Conservation (phyloP, 2,329 filamentous ascomycete species). For the Monosporascus sp. region DNA sequence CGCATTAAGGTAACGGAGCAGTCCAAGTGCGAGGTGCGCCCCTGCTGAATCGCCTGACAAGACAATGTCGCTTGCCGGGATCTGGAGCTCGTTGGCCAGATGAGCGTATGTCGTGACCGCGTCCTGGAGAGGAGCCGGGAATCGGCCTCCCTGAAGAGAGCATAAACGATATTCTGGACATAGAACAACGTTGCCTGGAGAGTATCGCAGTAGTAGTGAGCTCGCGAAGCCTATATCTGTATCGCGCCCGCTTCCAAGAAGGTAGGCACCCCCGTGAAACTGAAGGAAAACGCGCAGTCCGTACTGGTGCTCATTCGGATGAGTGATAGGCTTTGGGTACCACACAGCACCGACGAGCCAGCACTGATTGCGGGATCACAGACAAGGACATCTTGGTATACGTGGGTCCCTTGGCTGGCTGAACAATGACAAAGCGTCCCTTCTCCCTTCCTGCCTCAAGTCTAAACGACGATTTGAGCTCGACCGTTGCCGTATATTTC, state of each 20-base stretch:
- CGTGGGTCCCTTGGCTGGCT: not conserved
- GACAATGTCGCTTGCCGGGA: constrained; percentile 23
- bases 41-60: constrained; percentile 31
- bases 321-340: constrained; percentile 2
- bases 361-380: constrained; percentile 1
- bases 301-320: not conserved
- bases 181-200: constrained; percentile 20
- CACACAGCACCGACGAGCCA: constrained; percentile 1
- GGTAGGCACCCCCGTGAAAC: constrained; percentile 29
- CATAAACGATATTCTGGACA: constrained; percentile 29
- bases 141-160: constrained; percentile 14
- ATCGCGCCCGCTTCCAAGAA: constrained; percentile 27
- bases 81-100: constrained; percentile 16
- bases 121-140: constrained; percentile 28
- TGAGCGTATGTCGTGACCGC: constrained; percentile 25
- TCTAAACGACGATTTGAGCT: constrained; percentile 2
- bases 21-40: constrained; percentile 23
- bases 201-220: constrained; percentile 16
- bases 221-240: constrained; percentile 22
- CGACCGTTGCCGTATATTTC: constrained; percentile 2
- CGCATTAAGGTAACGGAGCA: constrained; percentile 27
- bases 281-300: constrained; percentile 16
- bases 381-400: constrained; percentile 1
- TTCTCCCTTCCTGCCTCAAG: constrained; percentile 2
- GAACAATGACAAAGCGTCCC: not conserved